Base-by-base conservation (phyloP, 495 filamentous ascomycete genomes). In the Penicillium coprophilum region DNA sequence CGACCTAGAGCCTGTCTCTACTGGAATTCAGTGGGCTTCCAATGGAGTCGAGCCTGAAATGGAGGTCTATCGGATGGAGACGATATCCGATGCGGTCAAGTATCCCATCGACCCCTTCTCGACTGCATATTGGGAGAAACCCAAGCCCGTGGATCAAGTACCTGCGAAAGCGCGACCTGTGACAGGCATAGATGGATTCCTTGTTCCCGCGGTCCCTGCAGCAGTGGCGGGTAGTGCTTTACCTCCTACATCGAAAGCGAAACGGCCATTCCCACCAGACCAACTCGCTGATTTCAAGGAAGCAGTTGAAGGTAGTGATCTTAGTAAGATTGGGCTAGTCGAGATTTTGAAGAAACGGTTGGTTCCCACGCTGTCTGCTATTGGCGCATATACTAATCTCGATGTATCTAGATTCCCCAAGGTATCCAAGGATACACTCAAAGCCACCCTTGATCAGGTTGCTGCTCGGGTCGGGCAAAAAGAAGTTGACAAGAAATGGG, bases 51-150 rank as follows among this genome's bases (percentile, higher is more conserved):
- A 76, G 38, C 63, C 65, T 24, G 76, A 80, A 34, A 64, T 80
- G 41, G 61, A 74, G 44, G 73, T 76, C 9, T 89, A 88, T 67
- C 80, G 77, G 56, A 85, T 96, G 60, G 88, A 91, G 60, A 80
- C 89, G 27, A 80, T 96, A 30, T 74, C 85, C 65, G 79, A 83
- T 39, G 61, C 69, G 9, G 71, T 78, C 10, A 68, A 56, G 20
- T 71, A 77, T 19, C 80, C 84, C 34, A 95, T 99, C 62, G 85
- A 99, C 57, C 94, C 94, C 0, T 96, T 91, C 64, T 91, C 89
- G 0, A 85, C 82, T 1, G 69, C 70, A 4, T 97, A 97, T 73
- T 97, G 94, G 94, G 78, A 75, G 15, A 76, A 71, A 36, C 79
- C 62, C 38, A 72, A 68, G 52, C 55, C 57, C 10, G 50, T 57